These are phyloP conservation scores for Orbilia ellipsospora DNA, from an alignment of 2,329 filamentous ascomycete genomes.

Conservation along the genomic window DNA sequence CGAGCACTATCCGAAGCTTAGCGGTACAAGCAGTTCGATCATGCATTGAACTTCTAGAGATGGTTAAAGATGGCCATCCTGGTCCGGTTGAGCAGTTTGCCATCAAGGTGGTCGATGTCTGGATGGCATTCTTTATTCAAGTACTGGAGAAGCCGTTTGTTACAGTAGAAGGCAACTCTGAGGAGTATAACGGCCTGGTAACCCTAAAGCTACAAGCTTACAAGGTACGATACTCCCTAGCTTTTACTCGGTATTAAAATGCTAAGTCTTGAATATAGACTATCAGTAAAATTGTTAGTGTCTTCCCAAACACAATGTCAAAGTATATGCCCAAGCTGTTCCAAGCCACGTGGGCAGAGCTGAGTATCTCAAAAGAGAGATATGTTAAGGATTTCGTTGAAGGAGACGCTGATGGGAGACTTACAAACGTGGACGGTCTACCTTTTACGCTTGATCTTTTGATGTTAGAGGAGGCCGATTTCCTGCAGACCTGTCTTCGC, in stretches of 20 bases:
- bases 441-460: slow-evolving; percentile 95
- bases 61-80: slow-evolving; percentile 93
- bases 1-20: slow-evolving; percentile 76
- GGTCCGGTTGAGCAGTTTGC: slow-evolving; percentile 87
- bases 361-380: slow-evolving; percentile 75
- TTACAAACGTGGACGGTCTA: slow-evolving; percentile 90
- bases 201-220: slow-evolving; percentile 93
- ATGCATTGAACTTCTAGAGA: slow-evolving; percentile 95
- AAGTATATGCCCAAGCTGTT: slow-evolving; percentile 86
- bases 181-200: slow-evolving; percentile 80
- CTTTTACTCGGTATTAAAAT: slow-evolving; percentile 23
- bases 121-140: slow-evolving; percentile 89
- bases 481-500: slow-evolving; percentile 88
- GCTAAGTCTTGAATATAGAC: slow-evolving; percentile 67
- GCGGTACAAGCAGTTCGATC: slow-evolving; percentile 89
- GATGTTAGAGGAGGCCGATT: slow-evolving; percentile 91
- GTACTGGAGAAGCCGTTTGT: slow-evolving; percentile 81
- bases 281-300: slow-evolving; percentile 84
- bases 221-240: slow-evolving; percentile 67
- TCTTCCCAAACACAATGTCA: slow-evolving; percentile 84
- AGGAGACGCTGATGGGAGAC: slow-evolving; percentile 82
- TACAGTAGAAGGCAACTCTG: slow-evolving; percentile 68
- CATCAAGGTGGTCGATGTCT: slow-evolving; percentile 81
- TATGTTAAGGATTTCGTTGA: slow-evolving; percentile 88
- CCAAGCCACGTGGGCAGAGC: slow-evolving; percentile 87